These are phyloP conservation scores for Prinsepia uniflora DNA, from an alignment of 306 rosid species.

Conservation along the genomic window DNA sequence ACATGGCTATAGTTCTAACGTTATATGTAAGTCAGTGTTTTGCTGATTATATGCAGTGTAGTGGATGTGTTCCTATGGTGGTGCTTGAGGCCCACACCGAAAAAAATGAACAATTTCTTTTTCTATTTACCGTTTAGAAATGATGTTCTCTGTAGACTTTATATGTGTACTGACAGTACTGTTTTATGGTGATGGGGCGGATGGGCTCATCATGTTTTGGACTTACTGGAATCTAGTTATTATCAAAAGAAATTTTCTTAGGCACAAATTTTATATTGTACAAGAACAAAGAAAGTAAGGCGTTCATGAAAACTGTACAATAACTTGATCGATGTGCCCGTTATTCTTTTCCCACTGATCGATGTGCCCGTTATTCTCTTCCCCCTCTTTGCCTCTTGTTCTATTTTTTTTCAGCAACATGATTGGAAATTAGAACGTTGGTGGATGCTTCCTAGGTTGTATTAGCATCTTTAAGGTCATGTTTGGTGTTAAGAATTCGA, in stretches of 20 bases:
- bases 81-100: neutral
- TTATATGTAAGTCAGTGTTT: conserved; percentile 16
- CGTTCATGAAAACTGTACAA: neutral
- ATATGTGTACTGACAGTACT: too few species aligned
- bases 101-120: conserved; percentile 6
- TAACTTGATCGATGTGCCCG: neutral
- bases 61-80: conserved; percentile 14
- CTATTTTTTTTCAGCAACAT: conserved; percentile 18
- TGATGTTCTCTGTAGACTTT: conserved; percentile 21
- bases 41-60: conserved; percentile 27
- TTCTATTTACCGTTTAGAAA: conserved; percentile 8
- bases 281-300: neutral
- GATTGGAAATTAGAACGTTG: neutral
- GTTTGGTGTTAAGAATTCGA: too few species aligned
- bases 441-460: neutral
- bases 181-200: conserved; percentile 12
- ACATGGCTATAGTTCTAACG: conserved; percentile 15
- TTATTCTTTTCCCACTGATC: neutral
- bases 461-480: neutral
- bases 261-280: conserved; percentile 17
- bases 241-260: conserved; percentile 15
- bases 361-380: neutral
- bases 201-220: conserved; percentile 22
- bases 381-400: conserved; percentile 21
- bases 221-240: conserved; percentile 24